Conservation (phyloP, 139 green algal genomes). For the Pedinophyceae sp. region DNA sequence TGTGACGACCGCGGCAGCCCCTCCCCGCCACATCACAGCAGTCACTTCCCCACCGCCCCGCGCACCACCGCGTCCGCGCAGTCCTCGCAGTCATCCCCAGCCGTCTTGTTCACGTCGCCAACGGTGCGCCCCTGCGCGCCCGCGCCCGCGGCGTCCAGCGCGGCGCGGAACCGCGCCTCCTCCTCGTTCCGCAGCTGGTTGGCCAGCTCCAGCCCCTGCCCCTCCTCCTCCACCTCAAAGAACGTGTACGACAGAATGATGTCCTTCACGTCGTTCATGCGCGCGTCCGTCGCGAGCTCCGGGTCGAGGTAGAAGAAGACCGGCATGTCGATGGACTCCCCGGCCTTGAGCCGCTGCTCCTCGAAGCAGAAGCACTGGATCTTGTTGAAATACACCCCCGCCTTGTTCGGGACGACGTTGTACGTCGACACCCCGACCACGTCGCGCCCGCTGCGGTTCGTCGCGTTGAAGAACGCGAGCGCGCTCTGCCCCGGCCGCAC, state of each 20-base stretch:
- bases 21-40: too few species aligned
- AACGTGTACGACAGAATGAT: constrained; percentile 95
- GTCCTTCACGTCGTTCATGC: constrained; percentile 61
- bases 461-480: constrained; percentile 91
- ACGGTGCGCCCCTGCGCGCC: too few species aligned
- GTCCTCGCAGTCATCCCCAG: too few species aligned
- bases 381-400: constrained; percentile 96
- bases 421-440: constrained; percentile 90
- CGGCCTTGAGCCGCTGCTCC: constrained; percentile 73
- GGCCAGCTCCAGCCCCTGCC: too few species aligned
- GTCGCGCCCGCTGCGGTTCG: constrained; percentile 55
- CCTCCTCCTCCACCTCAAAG: too few species aligned
- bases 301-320: constrained; percentile 99
- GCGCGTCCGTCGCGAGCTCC: constrained; percentile 76
- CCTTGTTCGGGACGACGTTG: constrained; percentile 79
- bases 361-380: constrained; percentile 72
- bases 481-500: constrained; percentile 78
- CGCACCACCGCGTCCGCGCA: too few species aligned
- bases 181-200: too few species aligned
- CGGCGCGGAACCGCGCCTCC: too few species aligned
- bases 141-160: too few species aligned
- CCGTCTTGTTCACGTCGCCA: too few species aligned
- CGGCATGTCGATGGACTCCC: constrained; percentile 93
- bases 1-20: too few species aligned
- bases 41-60: too few species aligned